Evolutionary conservation across 495 filamentous ascomycete species (phyloP), one percentile per base, ranked within the genome.

Genomic region (Aspergillus hancockii): DNA sequence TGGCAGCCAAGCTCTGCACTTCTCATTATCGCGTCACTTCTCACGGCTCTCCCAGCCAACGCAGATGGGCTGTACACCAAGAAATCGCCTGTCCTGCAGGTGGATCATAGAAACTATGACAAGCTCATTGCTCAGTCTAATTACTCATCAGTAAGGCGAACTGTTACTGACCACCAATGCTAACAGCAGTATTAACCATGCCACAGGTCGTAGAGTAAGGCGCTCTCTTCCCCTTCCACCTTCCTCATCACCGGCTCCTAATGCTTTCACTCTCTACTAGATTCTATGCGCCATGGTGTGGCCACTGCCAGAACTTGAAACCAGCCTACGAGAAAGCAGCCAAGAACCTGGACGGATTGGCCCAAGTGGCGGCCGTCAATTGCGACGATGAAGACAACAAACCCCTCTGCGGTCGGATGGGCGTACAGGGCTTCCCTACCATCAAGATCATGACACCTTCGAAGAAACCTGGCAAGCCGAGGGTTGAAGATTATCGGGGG

Each of bases 351-450:
- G 85, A 89, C 18, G 95, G 94, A 8, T 78, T 99, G 30, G 94
- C 91, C 55, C 94, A 96, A 66, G 93, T 98, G 30, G 95, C 90
- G 13, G 94, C 94, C 32, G 81, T 99, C 63, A 90, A 99, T 72
- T 99, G 94, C 75, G 94, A 98, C 63, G 92, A 96, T 25, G 95
- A 98, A 41, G 79, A 80, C 53, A 99, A 99, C 80, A 98, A 98
- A 74, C 79, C 81, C 4, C 83, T 98, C 65, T 99, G 94, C 72
- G 85, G 90, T 40, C 73, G 78, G 52, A 91, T 97, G 86, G 94
- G 93, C 49, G 87, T 99, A 22, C 83, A 96, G 76, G 94, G 94
- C 43, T 99, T 97, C 79, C 94, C 94, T 2, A 98, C 94, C 1
- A 79, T 99, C 55, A 99, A 99, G 81, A 93, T 96, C 57, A 84